phyloP scores from a whole-genome alignment of 1,284 basidiomycete genomes.

The Boletus smithii region DNA sequence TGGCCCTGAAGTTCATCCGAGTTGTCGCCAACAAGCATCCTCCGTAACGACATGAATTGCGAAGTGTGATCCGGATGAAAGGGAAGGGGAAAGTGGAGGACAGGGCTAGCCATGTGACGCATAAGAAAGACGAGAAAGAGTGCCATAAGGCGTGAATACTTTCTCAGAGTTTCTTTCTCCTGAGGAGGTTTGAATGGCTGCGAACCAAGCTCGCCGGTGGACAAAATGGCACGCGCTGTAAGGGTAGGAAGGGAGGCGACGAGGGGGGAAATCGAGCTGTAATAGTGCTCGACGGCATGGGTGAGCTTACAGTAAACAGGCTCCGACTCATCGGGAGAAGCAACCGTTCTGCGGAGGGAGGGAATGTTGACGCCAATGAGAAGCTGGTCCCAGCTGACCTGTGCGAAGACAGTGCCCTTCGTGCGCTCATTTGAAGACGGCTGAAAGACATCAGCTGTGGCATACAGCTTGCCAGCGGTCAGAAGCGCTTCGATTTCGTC shows the following conservation, averaged over 20 bases:
- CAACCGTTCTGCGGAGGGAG: neutral
- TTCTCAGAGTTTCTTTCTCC: neutral
- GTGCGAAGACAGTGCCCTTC: slow-evolving; percentile 2
- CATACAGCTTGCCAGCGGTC: neutral
- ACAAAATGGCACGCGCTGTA: neutral
- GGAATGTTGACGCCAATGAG: neutral
- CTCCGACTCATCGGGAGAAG: neutral
- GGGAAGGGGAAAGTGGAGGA: slow-evolving; percentile 1
- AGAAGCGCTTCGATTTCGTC: neutral
- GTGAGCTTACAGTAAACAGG: neutral
- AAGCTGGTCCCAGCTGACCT: neutral
- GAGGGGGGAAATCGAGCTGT: neutral
- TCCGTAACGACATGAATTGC: neutral
- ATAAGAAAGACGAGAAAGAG: slow-evolving; percentile 8
- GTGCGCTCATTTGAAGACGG: neutral
- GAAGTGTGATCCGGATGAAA: neutral
- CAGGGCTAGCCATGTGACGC: neutral
- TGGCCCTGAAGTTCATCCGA: neutral
- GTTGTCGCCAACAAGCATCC: neutral
- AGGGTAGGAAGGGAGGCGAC: slow-evolving; percentile 1
- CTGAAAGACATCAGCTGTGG: neutral
- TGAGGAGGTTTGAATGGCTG: slow-evolving; percentile 1
- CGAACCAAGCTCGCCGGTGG: neutral
- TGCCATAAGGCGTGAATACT: neutral
- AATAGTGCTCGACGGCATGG: neutral